Conservation (phyloP, 2,329 filamentous ascomycete genomes). For the Ophiocordyceps polyrhachis-furcata region DNA sequence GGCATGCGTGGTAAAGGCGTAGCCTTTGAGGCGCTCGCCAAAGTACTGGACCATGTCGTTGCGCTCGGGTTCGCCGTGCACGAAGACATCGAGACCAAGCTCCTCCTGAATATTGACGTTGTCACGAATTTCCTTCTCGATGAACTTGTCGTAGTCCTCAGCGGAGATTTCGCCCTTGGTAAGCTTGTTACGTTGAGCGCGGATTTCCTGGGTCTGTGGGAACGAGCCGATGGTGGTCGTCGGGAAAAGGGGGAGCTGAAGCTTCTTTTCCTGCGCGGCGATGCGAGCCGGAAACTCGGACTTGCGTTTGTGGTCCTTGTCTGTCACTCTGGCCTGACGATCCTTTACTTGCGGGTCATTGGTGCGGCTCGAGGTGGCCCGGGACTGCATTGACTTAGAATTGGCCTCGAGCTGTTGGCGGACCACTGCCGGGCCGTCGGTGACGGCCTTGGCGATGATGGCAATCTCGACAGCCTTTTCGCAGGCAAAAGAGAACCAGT, state of each 20-base stretch:
- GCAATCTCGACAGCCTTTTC: slow-evolving; percentile 89
- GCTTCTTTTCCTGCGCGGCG: slow-evolving; percentile 72
- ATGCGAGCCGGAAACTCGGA: slow-evolving; percentile 75
- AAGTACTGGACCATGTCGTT: slow-evolving; percentile 99
- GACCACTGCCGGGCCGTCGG: slow-evolving; percentile 74
- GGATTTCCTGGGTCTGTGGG: slow-evolving; percentile 98
- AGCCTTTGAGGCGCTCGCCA: slow-evolving; percentile 89
- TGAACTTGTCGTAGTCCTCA: slow-evolving; percentile 94
- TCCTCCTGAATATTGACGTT: slow-evolving; percentile 96
- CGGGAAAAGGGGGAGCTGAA: slow-evolving; percentile 91
- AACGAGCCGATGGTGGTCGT: slow-evolving; percentile 99
- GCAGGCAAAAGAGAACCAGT: slow-evolving; percentile 97
- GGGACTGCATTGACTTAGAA: slow-evolving; percentile 80
- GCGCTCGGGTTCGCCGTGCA: slow-evolving; percentile 97
- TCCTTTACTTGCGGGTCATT: slow-evolving; percentile 98
- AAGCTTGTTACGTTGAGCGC: slow-evolving; percentile 91
- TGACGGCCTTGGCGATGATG: slow-evolving; percentile 92
- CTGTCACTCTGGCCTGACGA: slow-evolving; percentile 72
- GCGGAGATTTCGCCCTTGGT: slow-evolving; percentile 94
- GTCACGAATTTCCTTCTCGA: slow-evolving; percentile 93
- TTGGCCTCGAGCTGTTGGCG: slow-evolving; percentile 86
- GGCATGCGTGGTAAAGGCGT: slow-evolving; percentile 96
- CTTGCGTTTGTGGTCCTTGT: slow-evolving; percentile 80
- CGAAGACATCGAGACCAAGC: slow-evolving; percentile 89
- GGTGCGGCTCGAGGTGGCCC: slow-evolving; percentile 81